Percentiles rank a stretch among this genome's conserved stretches.
Conservation (phyloP, 352 stramenopile genomes). For the Pythium brassicae region DNA sequence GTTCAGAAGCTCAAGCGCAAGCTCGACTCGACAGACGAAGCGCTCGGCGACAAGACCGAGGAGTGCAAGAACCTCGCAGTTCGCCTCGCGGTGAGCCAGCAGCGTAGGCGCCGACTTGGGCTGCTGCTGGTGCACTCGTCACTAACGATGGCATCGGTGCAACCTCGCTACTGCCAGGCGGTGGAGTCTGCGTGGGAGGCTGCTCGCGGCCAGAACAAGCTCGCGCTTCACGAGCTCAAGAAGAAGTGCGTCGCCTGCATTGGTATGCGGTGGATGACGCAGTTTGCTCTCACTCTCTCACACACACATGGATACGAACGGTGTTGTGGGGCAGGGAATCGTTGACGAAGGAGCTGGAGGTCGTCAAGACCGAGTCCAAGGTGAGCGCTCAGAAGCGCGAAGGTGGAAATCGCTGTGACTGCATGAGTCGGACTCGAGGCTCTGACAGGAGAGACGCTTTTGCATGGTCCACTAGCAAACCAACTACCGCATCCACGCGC, state of each 20-base stretch:
- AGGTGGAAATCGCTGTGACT: not conserved
- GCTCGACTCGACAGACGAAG: slow-evolving; percentile 38
- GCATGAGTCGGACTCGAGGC: not conserved
- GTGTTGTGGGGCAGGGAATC: slow-evolving; percentile 30
- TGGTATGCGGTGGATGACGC: not conserved
- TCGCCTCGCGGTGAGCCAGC: slow-evolving; percentile 38
- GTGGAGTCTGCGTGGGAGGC: slow-evolving; percentile 78
- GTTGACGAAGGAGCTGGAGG: slow-evolving; percentile 61
- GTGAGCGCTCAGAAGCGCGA: slow-evolving; percentile 18
- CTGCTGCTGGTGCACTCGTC: slow-evolving; percentile 8
- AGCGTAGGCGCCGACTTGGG: too few species aligned
- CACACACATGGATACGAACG: not conserved
- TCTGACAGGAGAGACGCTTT: not conserved
- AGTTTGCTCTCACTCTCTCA: not conserved
- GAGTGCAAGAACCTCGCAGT: slow-evolving; percentile 66
- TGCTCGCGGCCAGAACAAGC: slow-evolving; percentile 75
- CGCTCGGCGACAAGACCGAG: slow-evolving; percentile 44
- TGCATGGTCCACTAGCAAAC: slow-evolving; percentile 32
- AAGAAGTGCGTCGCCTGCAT: slow-evolving; percentile 40
- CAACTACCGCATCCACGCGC: slow-evolving; percentile 64
- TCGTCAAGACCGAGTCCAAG: slow-evolving; percentile 64
- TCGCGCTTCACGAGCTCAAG: slow-evolving; percentile 71
- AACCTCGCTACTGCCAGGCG: slow-evolving; percentile 23
- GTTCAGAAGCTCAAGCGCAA: slow-evolving; percentile 72
- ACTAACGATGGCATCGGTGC: not conserved